phyloP scores from a whole-genome alignment of 2,329 filamentous ascomycete genomes.

The Alternaria postmessia region DNA sequence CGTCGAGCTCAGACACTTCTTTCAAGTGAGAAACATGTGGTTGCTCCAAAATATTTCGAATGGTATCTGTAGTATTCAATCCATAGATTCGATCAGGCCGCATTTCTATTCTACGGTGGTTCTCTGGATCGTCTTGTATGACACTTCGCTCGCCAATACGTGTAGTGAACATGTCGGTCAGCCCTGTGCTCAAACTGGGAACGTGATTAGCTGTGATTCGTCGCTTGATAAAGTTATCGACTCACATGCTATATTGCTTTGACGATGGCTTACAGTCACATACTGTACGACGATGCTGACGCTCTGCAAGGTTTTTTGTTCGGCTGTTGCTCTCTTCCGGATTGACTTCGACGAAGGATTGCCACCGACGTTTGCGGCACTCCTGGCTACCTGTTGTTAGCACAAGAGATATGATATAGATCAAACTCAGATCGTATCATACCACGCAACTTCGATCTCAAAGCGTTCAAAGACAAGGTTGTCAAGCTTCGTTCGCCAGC shows the following conservation, averaged over 20 bases:
- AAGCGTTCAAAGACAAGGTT: slow-evolving; percentile 14
- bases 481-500: neutral
- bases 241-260: slow-evolving; percentile 9
- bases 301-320: slow-evolving; percentile 13
- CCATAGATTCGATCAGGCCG: slow-evolving; percentile 27
- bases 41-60: neutral
- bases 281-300: slow-evolving; percentile 17
- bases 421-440: slow-evolving; percentile 16
- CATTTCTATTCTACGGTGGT: slow-evolving; percentile 4
- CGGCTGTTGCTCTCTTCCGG: slow-evolving; percentile 15
- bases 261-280: slow-evolving; percentile 19
- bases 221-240: neutral
- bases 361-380: slow-evolving; percentile 4
- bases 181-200: slow-evolving; percentile 14
- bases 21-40: neutral
- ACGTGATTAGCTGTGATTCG: neutral
- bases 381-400: neutral
- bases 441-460: slow-evolving; percentile 30
- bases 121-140: neutral
- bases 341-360: slow-evolving; percentile 5
- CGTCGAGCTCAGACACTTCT: neutral
- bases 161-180: slow-evolving; percentile 20
- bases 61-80: neutral
- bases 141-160: slow-evolving; percentile 17
- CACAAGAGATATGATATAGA: neutral